Conservation (phyloP, 1,139 yeast genomes). For the Yamadazyma diospyri region DNA sequence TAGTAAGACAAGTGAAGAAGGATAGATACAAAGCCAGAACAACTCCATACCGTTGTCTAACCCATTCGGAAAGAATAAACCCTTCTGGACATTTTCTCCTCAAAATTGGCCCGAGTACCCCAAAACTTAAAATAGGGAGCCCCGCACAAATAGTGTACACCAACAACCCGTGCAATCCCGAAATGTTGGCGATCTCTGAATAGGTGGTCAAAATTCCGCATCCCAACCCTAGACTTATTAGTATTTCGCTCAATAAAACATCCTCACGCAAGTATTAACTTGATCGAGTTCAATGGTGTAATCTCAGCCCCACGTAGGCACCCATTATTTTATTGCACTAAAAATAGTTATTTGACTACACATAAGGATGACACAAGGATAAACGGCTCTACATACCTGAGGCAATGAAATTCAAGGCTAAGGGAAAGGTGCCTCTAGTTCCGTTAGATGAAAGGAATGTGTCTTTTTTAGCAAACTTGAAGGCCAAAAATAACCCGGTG, state of each 20-base stretch:
- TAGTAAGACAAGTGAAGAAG: slow-evolving; percentile 77
- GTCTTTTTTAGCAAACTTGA: slow-evolving; percentile 43
- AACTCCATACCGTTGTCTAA: slow-evolving; percentile 71
- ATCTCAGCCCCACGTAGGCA: slow-evolving; percentile 61
- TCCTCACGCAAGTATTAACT: slow-evolving; percentile 90
- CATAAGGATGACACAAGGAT: too few relatives aligned
- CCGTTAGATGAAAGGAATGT: slow-evolving; percentile 74
- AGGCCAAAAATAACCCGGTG: slow-evolving; percentile 58
- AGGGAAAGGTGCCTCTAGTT: slow-evolving; percentile 74
- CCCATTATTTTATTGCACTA: slow-evolving; percentile 41
- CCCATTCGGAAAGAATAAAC: slow-evolving; percentile 95
- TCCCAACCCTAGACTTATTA: slow-evolving; percentile 63
- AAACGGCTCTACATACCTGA: slow-evolving; percentile 65
- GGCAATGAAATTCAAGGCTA: slow-evolving; percentile 82
- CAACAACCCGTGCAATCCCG: slow-evolving; percentile 84
- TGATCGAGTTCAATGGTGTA: slow-evolving; percentile 85
- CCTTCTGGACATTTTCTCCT: slow-evolving; percentile 84
- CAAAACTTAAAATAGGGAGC: slow-evolving; percentile 78
- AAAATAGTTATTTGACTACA: background rate
- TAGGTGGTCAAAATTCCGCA: slow-evolving; percentile 86
- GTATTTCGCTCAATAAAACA: slow-evolving; percentile 20
- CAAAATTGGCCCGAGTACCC: slow-evolving; percentile 77
- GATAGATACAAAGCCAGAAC: slow-evolving; percentile 73
- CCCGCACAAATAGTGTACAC: slow-evolving; percentile 84
- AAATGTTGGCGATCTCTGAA: slow-evolving; percentile 78